These are phyloP conservation scores for Tetracladium setigerum DNA, from an alignment of 495 filamentous ascomycete genomes.

Conservation along the genomic window DNA sequence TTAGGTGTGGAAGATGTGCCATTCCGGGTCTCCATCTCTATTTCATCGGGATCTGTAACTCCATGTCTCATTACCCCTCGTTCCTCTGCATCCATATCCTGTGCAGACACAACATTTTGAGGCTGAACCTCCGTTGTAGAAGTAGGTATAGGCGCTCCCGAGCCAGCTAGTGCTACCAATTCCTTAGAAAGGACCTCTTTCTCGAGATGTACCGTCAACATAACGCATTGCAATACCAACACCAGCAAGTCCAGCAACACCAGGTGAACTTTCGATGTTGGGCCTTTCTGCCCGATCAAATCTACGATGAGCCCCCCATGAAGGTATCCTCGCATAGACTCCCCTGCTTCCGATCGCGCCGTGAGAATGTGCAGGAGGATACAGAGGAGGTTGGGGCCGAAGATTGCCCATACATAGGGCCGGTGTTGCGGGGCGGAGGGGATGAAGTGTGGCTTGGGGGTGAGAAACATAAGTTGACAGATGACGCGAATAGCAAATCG, in stretches of 20 bases:
- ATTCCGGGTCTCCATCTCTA: constrained; percentile 38
- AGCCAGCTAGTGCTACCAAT: neutral
- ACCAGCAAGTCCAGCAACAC: constrained; percentile 58
- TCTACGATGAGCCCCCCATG: constrained; percentile 82
- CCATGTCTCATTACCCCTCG: constrained; percentile 56
- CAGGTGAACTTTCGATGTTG: constrained; percentile 57
- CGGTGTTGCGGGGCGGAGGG: constrained; percentile 58
- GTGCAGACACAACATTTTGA: constrained; percentile 25
- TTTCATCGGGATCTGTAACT: constrained; percentile 32
- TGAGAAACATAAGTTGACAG: constrained; percentile 68
- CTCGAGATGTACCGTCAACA: constrained; percentile 67
- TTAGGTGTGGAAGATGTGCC: constrained; percentile 8
- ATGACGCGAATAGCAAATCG: constrained; percentile 62
- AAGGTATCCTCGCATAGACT: constrained; percentile 71
- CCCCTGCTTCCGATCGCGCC: constrained; percentile 56
- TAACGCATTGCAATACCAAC: constrained; percentile 60
- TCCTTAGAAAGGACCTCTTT: constrained; percentile 43
- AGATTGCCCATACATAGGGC: constrained; percentile 62
- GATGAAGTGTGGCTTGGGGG: constrained; percentile 56
- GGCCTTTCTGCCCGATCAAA: constrained; percentile 78
- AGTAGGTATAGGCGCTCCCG: constrained; percentile 11
- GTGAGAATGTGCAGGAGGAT: constrained; percentile 62
- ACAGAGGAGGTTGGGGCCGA: constrained; percentile 64
- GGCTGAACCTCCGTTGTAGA: constrained; percentile 16
- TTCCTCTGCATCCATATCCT: constrained; percentile 79